A percentile compares a stretch with the other conserved stretches of the same genome.
Evolutionary conservation across 768 basidiomycete species (phyloP).

Genomic region (Tylopilus plumbeoviolaceoides): DNA sequence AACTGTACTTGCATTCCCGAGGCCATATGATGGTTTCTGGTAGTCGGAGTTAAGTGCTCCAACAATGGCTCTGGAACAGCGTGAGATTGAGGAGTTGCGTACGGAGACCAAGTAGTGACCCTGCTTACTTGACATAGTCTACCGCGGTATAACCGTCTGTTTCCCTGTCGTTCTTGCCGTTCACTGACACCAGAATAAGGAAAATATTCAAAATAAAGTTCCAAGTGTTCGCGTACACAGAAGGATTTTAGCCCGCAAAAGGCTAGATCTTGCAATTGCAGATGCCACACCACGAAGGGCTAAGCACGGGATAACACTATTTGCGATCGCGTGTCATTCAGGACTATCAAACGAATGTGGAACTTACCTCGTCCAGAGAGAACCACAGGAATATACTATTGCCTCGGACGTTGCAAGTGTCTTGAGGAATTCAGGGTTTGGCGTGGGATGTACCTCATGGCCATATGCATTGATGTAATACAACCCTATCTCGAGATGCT

Average conservation of each 20-base stretch:
- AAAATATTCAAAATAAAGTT: not conserved
- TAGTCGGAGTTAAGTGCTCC: slow-evolving; percentile 65
- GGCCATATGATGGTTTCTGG: slow-evolving; percentile 44
- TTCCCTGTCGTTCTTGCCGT: slow-evolving; percentile 84
- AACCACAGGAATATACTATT: slow-evolving; percentile 90
- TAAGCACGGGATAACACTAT: slow-evolving; percentile 87
- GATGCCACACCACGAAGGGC: slow-evolving; percentile 77
- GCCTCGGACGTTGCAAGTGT: slow-evolving; percentile 57
- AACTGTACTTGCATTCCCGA: slow-evolving; percentile 54
- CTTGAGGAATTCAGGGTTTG: slow-evolving; percentile 76
- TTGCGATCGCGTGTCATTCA: slow-evolving; percentile 2
- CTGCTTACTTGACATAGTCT: slow-evolving; percentile 72
- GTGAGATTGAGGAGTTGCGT: slow-evolving; percentile 1
- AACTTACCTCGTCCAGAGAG: slow-evolving; percentile 84
- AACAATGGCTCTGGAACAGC: slow-evolving; percentile 52
- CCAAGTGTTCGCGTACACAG: slow-evolving; percentile 51
- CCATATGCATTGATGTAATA: slow-evolving; percentile 91
- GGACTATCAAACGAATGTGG: slow-evolving; percentile 2
- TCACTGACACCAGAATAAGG: slow-evolving; percentile 51
- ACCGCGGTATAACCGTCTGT: slow-evolving; percentile 80
- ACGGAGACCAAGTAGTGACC: slow-evolving; percentile 5
- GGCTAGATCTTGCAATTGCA: slow-evolving; percentile 69
- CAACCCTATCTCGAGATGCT: slow-evolving; percentile 46
- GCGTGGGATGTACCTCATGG: slow-evolving; percentile 85
- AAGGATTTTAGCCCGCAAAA: slow-evolving; percentile 72